These are phyloP conservation scores for Pelargonium australe DNA, from an alignment of 441 rosid species.

Conservation along the genomic window DNA sequence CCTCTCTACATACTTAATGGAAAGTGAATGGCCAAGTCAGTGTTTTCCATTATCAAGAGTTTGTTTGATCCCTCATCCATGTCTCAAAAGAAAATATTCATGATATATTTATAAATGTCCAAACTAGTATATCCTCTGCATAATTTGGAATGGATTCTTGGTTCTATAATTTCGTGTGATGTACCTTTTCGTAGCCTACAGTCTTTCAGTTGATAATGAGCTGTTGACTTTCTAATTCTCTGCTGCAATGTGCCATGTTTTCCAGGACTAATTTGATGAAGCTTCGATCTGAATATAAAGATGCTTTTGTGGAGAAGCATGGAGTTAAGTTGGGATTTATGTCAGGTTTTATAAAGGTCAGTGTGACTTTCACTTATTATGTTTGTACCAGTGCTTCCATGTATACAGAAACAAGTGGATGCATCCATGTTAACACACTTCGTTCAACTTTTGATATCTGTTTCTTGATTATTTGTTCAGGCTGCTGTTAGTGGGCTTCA, in stretches of 20 bases:
- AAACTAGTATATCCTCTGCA: neutral
- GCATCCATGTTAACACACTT: neutral
- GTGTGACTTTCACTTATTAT: neutral
- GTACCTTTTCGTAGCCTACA: neutral
- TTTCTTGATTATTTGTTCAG: slow-evolving; percentile 22
- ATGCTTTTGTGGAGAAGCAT: slow-evolving; percentile 46
- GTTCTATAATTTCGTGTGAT: neutral
- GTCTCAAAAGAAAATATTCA: neutral
- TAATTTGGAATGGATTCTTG: neutral
- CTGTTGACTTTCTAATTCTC: neutral
- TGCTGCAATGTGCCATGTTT: slow-evolving; percentile 5
- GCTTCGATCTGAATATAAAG: slow-evolving; percentile 51
- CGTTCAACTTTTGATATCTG: neutral
- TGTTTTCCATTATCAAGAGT: neutral
- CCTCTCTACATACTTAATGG: neutral
- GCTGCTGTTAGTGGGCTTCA: slow-evolving; percentile 51
- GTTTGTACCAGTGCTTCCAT: neutral
- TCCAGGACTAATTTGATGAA: slow-evolving; percentile 54
- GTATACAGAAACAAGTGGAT: neutral
- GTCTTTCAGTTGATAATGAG: neutral
- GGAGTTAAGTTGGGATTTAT: slow-evolving; percentile 55
- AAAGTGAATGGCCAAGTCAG: neutral
- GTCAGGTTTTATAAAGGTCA: slow-evolving; percentile 51
- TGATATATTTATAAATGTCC: neutral
- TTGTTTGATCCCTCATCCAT: neutral